phyloP scores from a whole-genome alignment of 1,284 basidiomycete species.

The Grifola frondosa region DNA sequence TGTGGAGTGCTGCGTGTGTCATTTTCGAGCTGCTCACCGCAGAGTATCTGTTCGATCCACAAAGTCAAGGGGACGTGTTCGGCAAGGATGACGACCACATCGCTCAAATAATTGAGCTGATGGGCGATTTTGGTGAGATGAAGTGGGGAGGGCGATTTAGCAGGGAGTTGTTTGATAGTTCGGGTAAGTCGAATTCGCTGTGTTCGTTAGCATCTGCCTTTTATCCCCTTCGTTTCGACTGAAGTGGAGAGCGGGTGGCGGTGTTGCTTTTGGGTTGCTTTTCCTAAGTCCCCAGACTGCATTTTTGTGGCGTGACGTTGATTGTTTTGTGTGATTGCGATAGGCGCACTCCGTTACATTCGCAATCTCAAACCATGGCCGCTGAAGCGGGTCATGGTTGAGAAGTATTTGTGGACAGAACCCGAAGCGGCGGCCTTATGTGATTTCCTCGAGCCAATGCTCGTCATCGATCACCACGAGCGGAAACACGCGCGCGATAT shows the following conservation, averaged over 20 bases:
- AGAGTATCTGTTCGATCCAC: slow-evolving; percentile 88
- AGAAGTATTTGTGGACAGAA: slow-evolving; percentile 78
- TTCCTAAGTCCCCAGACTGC: background rate
- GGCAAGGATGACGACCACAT: slow-evolving; percentile 95
- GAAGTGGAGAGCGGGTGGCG: slow-evolving; percentile 13
- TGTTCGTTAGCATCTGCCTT: slow-evolving; percentile 12
- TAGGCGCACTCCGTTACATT: slow-evolving; percentile 72
- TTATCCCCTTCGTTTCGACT: slow-evolving; percentile 33
- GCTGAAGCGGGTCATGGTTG: slow-evolving; percentile 75
- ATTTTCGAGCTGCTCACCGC: slow-evolving; percentile 85
- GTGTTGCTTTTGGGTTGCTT: background rate
- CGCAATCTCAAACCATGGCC: slow-evolving; percentile 83
- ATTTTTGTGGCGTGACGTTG: slow-evolving; percentile 10
- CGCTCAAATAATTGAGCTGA: slow-evolving; percentile 88
- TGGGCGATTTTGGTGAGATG: slow-evolving; percentile 72
- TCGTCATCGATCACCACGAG: slow-evolving; percentile 66
- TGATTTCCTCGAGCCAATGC: slow-evolving; percentile 80
- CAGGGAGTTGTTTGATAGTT: slow-evolving; percentile 81
- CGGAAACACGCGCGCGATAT: slow-evolving; percentile 74
- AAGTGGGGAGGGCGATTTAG: slow-evolving; percentile 86
- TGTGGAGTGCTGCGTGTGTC: slow-evolving; percentile 89
- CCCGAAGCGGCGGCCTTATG: slow-evolving; percentile 60
- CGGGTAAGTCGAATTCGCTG: slow-evolving; percentile 46
- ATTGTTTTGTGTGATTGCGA: background rate
- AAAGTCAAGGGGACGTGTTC: slow-evolving; percentile 78